Conservation (phyloP, 495 filamentous ascomycete genomes). For the Penicilliopsis zonata region DNA sequence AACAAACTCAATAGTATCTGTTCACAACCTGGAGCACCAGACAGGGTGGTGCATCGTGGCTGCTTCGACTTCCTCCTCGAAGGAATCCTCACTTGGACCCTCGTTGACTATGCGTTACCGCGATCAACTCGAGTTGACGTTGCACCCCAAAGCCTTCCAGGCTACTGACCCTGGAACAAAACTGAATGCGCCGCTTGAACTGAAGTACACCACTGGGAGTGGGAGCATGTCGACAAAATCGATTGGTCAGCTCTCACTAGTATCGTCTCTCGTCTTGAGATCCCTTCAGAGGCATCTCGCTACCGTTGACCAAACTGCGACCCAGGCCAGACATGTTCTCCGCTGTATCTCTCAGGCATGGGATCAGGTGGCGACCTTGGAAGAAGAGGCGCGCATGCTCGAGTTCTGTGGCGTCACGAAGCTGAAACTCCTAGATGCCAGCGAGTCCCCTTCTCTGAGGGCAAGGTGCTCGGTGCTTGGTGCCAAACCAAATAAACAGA, state of each 20-base stretch:
- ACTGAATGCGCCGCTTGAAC: slow-evolving; percentile 16
- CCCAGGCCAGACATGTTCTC: slow-evolving; percentile 23
- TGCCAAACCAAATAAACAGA: slow-evolving; percentile 1
- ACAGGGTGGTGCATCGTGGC: slow-evolving; percentile 70
- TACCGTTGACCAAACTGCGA: slow-evolving; percentile 18
- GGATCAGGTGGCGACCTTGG: slow-evolving; percentile 24
- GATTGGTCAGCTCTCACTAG: slow-evolving; percentile 14
- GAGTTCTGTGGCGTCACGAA: slow-evolving; percentile 36
- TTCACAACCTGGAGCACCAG: slow-evolving; percentile 52
- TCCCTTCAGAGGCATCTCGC: slow-evolving; percentile 22
- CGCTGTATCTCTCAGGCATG: slow-evolving; percentile 29
- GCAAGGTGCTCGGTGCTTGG: slow-evolving; percentile 31
- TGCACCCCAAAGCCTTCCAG: slow-evolving; percentile 53
- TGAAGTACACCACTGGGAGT: slow-evolving; percentile 11
- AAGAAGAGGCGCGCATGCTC: slow-evolving; percentile 35
- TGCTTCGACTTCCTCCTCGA: slow-evolving; percentile 32
- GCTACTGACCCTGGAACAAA: too few species aligned
- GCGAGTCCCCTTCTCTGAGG: slow-evolving; percentile 19
- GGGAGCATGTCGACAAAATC: slow-evolving; percentile 4
- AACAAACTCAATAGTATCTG: slow-evolving; percentile 39
- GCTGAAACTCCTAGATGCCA: slow-evolving; percentile 19
- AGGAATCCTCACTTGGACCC: slow-evolving; percentile 27
- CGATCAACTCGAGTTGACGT: slow-evolving; percentile 62
- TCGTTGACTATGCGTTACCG: slow-evolving; percentile 68
- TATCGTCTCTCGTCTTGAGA: slow-evolving; percentile 25